Conservation (phyloP, 805 yeast species). For the Schwanniomyces vanrijiae region DNA sequence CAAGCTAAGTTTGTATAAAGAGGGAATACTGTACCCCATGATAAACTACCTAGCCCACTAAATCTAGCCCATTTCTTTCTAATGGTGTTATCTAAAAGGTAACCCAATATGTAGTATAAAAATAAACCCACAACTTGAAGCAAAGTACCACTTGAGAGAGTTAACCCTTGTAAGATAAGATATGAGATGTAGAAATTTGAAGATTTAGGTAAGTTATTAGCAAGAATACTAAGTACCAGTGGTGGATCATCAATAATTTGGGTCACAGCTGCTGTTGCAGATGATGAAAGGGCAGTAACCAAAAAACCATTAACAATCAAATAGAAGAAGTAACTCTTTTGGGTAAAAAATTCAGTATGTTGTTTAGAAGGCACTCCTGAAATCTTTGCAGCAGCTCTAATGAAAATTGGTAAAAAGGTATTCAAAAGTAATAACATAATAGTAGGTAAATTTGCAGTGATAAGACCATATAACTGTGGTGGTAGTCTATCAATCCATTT, state of each 20-base stretch:
- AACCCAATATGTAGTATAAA: conserved; percentile 58
- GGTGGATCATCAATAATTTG: conserved; percentile 60
- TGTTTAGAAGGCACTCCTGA: conserved; percentile 60
- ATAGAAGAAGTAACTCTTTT: conserved; percentile 66
- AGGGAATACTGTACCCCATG: conserved; percentile 83
- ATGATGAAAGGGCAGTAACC: conserved; percentile 68
- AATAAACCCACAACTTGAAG: conserved; percentile 62
- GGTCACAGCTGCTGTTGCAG: conserved; percentile 67
- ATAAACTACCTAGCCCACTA: conserved; percentile 47
- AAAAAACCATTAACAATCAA: conserved; percentile 71
- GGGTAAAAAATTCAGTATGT: conserved; percentile 61
- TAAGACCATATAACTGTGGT: conserved; percentile 65
- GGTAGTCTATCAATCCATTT: conserved; percentile 79
- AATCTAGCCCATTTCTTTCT: conserved; percentile 68
- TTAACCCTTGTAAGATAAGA: conserved; percentile 65
- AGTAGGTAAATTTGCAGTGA: conserved; percentile 87
- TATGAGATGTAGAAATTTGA: conserved; percentile 74
- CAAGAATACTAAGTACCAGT: conserved; percentile 55
- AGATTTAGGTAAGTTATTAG: conserved; percentile 69
- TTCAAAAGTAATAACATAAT: conserved; percentile 77
- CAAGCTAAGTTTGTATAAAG: conserved; percentile 69
- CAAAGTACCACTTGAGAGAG: conserved; percentile 63
- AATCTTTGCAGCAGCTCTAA: conserved; percentile 65
- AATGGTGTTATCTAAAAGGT: conserved; percentile 58
- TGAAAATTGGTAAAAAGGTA: conserved; percentile 83